Conservation (phyloP, 1,139 yeast species). For the Lodderomyces orthopsilosis region DNA sequence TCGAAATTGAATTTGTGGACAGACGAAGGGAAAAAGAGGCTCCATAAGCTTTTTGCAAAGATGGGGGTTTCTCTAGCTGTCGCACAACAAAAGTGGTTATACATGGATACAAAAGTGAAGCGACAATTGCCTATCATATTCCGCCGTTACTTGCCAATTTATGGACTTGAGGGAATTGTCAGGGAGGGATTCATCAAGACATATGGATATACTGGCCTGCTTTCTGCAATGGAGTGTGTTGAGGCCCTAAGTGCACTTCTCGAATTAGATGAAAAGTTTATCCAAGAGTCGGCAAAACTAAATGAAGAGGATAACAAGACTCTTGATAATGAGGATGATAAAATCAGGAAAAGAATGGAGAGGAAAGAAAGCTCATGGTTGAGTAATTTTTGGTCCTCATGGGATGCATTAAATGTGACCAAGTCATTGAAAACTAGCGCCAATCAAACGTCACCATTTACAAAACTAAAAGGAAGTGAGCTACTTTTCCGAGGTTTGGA, state of each 20-base stretch:
- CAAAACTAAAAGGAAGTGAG: slow-evolving; percentile 50
- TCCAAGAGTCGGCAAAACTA: slow-evolving; percentile 11
- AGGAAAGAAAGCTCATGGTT: slow-evolving; percentile 74
- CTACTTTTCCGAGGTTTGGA: slow-evolving; percentile 67
- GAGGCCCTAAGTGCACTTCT: slow-evolving; percentile 83
- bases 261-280: slow-evolving; percentile 55
- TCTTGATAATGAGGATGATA: slow-evolving; percentile 32
- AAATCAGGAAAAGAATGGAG: slow-evolving; percentile 42
- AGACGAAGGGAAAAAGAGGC: slow-evolving; percentile 81
- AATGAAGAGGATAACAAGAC: slow-evolving; percentile 18
- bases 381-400: slow-evolving; percentile 88
- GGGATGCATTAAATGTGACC: slow-evolving; percentile 75
- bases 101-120: slow-evolving; percentile 80
- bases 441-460: slow-evolving; percentile 16
- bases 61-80: slow-evolving; percentile 92
- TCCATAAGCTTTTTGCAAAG: slow-evolving; percentile 89
- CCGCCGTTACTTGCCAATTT: slow-evolving; percentile 55
- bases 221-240: slow-evolving; percentile 91
- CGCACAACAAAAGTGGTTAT: slow-evolving; percentile 91
- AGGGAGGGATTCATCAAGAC: slow-evolving; percentile 84
- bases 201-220: slow-evolving; percentile 81
- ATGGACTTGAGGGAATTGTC: slow-evolving; percentile 80
- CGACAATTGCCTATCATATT: slow-evolving; percentile 70
- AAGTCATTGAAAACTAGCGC: slow-evolving; percentile 9
- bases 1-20: slow-evolving; percentile 88